A percentile compares a stretch with the other conserved stretches of the same genome.
These are phyloP conservation scores for Saturnispora dispora DNA, from an alignment of 805 yeast species.

Conservation along the genomic window DNA sequence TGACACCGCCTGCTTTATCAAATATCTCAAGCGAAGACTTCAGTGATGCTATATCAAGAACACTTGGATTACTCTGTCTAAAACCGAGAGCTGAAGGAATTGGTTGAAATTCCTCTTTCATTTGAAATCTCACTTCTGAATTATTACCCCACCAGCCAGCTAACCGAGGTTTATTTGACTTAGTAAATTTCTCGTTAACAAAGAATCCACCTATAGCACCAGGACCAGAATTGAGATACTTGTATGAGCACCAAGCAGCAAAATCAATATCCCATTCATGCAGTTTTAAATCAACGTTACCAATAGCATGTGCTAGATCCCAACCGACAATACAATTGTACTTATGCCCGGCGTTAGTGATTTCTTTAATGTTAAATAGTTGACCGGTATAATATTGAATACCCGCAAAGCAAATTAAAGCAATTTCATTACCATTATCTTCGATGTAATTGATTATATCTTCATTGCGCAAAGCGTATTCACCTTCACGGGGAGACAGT, in stretches of 20 bases:
- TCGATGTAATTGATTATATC: conserved; percentile 52
- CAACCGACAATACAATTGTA: conserved; percentile 63
- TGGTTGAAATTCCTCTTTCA: conserved; percentile 73
- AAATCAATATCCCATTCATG: conserved; percentile 91
- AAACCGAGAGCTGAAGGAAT: conserved; percentile 80
- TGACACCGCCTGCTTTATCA: conserved; percentile 54
- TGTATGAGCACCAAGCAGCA: conserved; percentile 93
- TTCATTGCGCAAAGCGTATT: conserved; percentile 48
- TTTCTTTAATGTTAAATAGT: conserved; percentile 60
- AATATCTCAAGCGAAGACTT: conserved; percentile 57
- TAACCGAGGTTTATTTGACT: conserved; percentile 47
- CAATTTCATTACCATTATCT: conserved; percentile 49
- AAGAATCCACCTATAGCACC: conserved; percentile 87
- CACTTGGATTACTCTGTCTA: conserved; percentile 86
- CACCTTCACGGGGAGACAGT: conserved; percentile 50
- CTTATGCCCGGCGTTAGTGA: conserved; percentile 54
- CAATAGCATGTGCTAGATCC: conserved; percentile 94
- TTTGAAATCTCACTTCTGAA: conserved; percentile 57
- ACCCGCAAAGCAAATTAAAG: conserved; percentile 76
- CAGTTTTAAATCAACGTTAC: conserved; percentile 66
- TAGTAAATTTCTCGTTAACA: conserved; percentile 44
- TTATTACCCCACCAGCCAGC: conserved; percentile 99
- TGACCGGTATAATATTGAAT: conserved; percentile 93
- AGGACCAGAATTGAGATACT: conserved; percentile 86
- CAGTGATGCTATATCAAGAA: conserved; percentile 71